Evolutionary conservation across 2,329 filamentous ascomycete species (phyloP), one percentile per base, ranked within the genome.

Genomic region (Pyricularia sp.): DNA sequence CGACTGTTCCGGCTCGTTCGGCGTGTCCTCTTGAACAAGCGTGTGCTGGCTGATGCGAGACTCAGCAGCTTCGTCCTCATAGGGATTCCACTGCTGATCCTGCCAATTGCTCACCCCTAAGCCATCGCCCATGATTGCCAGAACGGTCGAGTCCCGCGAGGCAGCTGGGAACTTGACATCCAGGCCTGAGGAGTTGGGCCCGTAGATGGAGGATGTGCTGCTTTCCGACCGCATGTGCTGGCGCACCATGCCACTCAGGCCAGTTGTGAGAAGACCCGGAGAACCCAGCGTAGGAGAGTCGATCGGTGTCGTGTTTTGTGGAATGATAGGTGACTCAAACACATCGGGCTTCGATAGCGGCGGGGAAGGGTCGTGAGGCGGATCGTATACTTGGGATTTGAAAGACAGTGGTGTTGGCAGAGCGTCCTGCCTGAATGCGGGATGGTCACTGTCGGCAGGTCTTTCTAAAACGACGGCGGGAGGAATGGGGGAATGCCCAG

Each of bases 221-320:
- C 94, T 98, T 71, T 90, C 88, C 42, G 88, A 88, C 67, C 95
- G 88, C 59, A 98, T 81, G 81, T 98, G 95, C 71, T 94, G 90
- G 36, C 91, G 88, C 64, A 97, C 89, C 82, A 97, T 86, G 1
- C 91, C 91, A 74, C 90, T 94, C 20, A 97, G 82, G 0, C 92
- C 93, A 23, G 81, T 80, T 20, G 58, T 25, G 12, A 61, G 58
- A 26, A 25, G 58, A 7, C n/a, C n/a, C 25, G 82, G 82, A 0
- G 91, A 90, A 1, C 91, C 91, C 6, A 97, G 80, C 0, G 92
- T 96, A 0, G 94, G 93, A 0, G 93, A 97, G 74, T 97, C 76
- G 0, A 83, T 78, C 9, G 78, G 76, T 5, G 69, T 25, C 3
- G 69, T 25, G 3, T 70, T 71, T 11, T 75, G 73, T 0, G 77